Base-by-base conservation (phyloP, 345 rosid species). In the Syzygium aqueum region DNA sequence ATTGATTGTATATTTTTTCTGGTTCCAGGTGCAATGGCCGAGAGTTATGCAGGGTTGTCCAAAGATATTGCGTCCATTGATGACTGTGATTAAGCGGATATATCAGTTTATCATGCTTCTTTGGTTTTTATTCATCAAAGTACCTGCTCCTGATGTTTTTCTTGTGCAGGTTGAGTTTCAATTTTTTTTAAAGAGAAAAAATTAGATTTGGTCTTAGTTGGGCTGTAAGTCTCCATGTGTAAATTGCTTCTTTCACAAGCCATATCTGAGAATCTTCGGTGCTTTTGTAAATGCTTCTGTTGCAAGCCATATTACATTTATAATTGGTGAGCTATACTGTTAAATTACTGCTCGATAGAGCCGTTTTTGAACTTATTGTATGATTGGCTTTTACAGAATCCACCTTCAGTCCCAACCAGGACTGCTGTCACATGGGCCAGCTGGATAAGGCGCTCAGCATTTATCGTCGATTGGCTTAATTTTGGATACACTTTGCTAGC, bases 391-490 rank as follows among this genome's bases (percentile, higher is more conserved):
- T 67, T 89, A 85, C 86, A 96, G 99, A 97, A 97, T 90, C 99
- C 99, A 78, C 99, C 99, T 87, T 97, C 99, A 7, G 98, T 96
- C 89, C 99, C 99, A 54, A 94, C 99, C 37, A 88, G 95, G 86
- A 87, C 94, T 52, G 98, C 97, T 86, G 97, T 96, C 53, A 95
- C 95, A 93, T 96, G 98, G 99, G 99, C 96, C 21, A 95, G 99
- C 91, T 94, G 94, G 90, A 92, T 94, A 90, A 94, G 96, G 89
- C 88, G 86, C 84, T 94, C 98, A 9, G 92, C 95, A 2, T 94
- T 95, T 91, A 85, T 97, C 80, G 90, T 97, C 25, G 99, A 97
- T 91, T 97, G 99, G 99, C 99, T 96, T 90, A 97, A 97, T 86
- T 97, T 95, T 93, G 99, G 99, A 88, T 97, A 95, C 86, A 96